phyloP scores from a whole-genome alignment of 2,329 filamentous ascomycete species.

The Pochonia chlamydosporia region DNA sequence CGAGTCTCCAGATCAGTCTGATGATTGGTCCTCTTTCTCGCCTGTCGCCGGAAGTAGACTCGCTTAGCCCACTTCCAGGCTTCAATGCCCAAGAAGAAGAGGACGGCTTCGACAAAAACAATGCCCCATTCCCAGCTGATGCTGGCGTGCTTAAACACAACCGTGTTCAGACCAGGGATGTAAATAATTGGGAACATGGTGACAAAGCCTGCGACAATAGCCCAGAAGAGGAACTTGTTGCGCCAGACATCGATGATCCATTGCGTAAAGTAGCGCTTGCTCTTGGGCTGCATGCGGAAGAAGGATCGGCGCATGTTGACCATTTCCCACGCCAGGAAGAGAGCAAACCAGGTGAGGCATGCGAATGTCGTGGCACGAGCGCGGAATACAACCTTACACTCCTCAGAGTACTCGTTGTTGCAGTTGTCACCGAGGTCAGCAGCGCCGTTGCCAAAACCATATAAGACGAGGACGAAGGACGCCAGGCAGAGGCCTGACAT shows the following conservation, averaged over 20 bases:
- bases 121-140: constrained; percentile 59
- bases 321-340: constrained; percentile 74
- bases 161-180: constrained; percentile 50
- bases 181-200: constrained; percentile 47
- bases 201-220: constrained; percentile 41
- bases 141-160: constrained; percentile 51
- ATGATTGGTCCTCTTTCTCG: constrained; percentile 14
- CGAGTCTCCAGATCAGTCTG: constrained; percentile 24
- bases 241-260: constrained; percentile 63
- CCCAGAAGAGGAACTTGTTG: constrained; percentile 65
- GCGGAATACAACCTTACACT: constrained; percentile 58
- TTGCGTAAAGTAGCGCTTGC: constrained; percentile 55
- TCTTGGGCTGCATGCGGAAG: constrained; percentile 64
- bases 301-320: constrained; percentile 64
- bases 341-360: constrained; percentile 66
- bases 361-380: constrained; percentile 68
- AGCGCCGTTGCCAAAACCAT: constrained; percentile 37
- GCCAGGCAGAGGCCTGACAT: constrained; percentile 54
- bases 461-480: constrained; percentile 48
- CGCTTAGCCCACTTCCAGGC: constrained; percentile 54
- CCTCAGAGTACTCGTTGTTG: constrained; percentile 47
- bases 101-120: constrained; percentile 44
- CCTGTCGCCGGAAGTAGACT: constrained; percentile 18
- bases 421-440: constrained; percentile 52
- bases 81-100: constrained; percentile 56